Evolutionary conservation across 2,329 filamentous ascomycete species (phyloP).

Genomic region (Xylaria digitata): DNA sequence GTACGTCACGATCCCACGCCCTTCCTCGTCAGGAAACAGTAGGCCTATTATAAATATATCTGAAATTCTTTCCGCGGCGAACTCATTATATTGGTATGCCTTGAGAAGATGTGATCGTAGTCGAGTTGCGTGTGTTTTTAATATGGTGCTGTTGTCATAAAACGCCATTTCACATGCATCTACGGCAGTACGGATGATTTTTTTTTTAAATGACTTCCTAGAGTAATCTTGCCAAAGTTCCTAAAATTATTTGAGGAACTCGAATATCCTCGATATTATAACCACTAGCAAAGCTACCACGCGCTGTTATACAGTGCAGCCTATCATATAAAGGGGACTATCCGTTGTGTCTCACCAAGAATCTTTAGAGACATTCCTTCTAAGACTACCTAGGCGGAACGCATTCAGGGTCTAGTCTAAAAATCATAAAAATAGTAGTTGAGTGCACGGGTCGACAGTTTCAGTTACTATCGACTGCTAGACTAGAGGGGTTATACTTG

Average conservation of each 20-base stretch:
- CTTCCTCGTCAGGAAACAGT: too few relatives aligned
- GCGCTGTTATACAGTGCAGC: constrained; percentile 16
- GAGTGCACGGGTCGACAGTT: constrained; percentile 9
- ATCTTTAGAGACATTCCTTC: too few relatives aligned
- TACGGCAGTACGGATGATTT: too few relatives aligned
- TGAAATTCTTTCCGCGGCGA: too few relatives aligned
- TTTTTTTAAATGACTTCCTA: constrained; percentile 27
- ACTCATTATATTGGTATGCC: too few relatives aligned
- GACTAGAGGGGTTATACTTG: neutral
- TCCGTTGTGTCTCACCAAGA: neutral
- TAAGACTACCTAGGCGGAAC: neutral
- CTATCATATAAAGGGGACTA: neutral
- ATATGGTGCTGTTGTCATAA: too few relatives aligned
- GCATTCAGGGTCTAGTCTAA: neutral
- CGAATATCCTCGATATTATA: neutral
- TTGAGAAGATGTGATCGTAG: too few relatives aligned
- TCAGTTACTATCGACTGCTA: neutral
- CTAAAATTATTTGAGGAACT: constrained; percentile 14
- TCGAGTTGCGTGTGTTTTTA: too few relatives aligned
- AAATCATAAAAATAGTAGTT: neutral
- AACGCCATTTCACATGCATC: too few relatives aligned
- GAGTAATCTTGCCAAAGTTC: constrained; percentile 36
- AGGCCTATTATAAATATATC: too few relatives aligned
- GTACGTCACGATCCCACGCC: too few relatives aligned
- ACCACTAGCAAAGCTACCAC: constrained; percentile 1